Evolutionary conservation across 2,329 filamentous ascomycete genomes (phyloP).

Genomic region (Pseudogymnoascus sp.): DNA sequence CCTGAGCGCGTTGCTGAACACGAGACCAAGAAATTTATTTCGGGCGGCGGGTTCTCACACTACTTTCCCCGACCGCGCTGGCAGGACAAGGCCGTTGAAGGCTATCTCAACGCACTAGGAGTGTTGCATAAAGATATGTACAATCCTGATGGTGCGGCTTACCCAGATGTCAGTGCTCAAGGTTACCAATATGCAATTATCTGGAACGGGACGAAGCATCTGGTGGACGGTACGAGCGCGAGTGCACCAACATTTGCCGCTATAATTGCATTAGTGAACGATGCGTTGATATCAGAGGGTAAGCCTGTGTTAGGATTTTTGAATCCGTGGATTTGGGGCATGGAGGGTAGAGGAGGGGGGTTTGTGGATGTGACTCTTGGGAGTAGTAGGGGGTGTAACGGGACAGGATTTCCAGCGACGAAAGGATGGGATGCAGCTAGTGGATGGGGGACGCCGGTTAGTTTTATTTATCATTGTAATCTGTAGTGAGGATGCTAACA

Average conservation of each 20-base stretch:
- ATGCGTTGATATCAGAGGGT: slow-evolving; percentile 12
- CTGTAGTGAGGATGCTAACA: background rate
- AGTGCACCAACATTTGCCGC: slow-evolving; percentile 50
- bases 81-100: slow-evolving; percentile 10
- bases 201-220: background rate
- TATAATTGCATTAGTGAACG: slow-evolving; percentile 35
- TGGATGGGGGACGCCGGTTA: slow-evolving; percentile 30
- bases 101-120: slow-evolving; percentile 16
- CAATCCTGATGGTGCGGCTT: slow-evolving; percentile 40
- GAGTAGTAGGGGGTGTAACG: slow-evolving; percentile 32
- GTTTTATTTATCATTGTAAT: background rate
- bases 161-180: slow-evolving; percentile 38
- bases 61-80: slow-evolving; percentile 16
- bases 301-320: slow-evolving; percentile 14
- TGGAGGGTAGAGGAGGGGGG: slow-evolving; percentile 33
- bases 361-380: slow-evolving; percentile 36
- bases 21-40: slow-evolving; percentile 21
- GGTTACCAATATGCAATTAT: slow-evolving; percentile 14
- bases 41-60: slow-evolving; percentile 21
- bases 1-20: slow-evolving; percentile 24
- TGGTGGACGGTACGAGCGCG: slow-evolving; percentile 20
- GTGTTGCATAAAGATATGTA: slow-evolving; percentile 14
- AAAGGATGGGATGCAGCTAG: slow-evolving; percentile 33
- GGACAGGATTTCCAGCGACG: slow-evolving; percentile 25
- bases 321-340: slow-evolving; percentile 45